Base-by-base conservation (phyloP, 805 yeast genomes). In the Spathaspora gorwiae region DNA sequence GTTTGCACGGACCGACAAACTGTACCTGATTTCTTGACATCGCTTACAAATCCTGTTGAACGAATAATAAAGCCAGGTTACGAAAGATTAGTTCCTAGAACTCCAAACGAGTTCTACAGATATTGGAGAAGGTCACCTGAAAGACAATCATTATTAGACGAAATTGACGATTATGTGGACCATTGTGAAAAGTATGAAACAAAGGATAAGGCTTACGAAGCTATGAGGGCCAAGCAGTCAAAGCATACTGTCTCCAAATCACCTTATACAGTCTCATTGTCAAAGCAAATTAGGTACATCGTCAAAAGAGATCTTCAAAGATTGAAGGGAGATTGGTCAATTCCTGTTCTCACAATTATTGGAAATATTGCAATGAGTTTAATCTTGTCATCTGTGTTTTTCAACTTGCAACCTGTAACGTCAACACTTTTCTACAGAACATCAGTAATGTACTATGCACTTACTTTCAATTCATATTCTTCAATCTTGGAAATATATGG, bases 401-500 rank as follows among this genome's bases (percentile, higher is more conserved):
- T 77, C 62, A 78, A 80, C 52, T 55, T 79, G 50, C 61, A 58
- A 49, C 42, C 57, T 13, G 59, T 58, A 26, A 75, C 86, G 0
- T 61, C 54, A 0, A 72, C 80, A 2, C 75, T 81, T 51, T 80
- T 73, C 58, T 70, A 65, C 54, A 68, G 89, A 57, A 76, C 81
- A 54, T 80, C 88, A 36, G 75, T 83, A 39, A 67, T 85, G 72
- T 86, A 85, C 65, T 83, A 83, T 60, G 82, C 84, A 19, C 72
- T 79, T 39, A 66, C 81, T 55, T 81, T 80, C 62, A 81, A 81
- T 57, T 80, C 85, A 11, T 78, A 81, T 54, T 68, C 82, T 13
- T 80, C 83, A 13, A 58, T 81, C 47, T 66, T 80, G 54, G 88
- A 82, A 43, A 47, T 82, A 47, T 67, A 78, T 61, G 54, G 79